Base-by-base conservation (phyloP, 2,329 filamentous ascomycete genomes). In the Monosporascus sp. region DNA sequence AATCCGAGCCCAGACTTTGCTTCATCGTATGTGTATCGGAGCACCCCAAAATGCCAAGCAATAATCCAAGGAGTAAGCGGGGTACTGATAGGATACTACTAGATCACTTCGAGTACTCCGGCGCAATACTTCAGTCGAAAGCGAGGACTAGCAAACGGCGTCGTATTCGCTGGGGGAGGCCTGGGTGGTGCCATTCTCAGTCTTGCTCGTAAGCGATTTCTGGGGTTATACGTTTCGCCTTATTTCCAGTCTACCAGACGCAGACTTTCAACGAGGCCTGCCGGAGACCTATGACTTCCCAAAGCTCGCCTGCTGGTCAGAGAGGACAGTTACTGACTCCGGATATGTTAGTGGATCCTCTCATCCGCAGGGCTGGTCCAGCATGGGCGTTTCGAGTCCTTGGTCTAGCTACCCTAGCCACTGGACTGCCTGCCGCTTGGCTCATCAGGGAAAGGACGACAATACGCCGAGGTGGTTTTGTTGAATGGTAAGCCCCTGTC, bases 391-490 rank as follows among this genome's bases (percentile, higher is more conserved):
- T 79, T 55, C 73, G 79, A 8, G 71, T 80, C 24, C 66, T 83
- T 0, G 80, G 79, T 0, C 60, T 83, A n/a, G 56, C 75, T 7
- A 80, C 75, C 1, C 63, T 82, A 6, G 74, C 64, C 0, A 84
- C 80, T 0, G 80, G 80, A 0, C 60, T 84, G 0, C 82, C 82
- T 2, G 78, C 79, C 1, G 80, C 80, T 0, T 81, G 70, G 54
- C 59, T 83, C 3, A 74, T 84, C 44, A 73, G 73, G 51, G 78
- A 82, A 55, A 70, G 78, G 14, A 66, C 65, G 0, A 67, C 74
- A 0, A 66, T 73, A 11, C 69, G 66, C 1, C 63, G 61, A 1
- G 62, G 66, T 0, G 68, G 65, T 1, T 73, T 80, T 43, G 62
- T 83, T 9, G 80, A 83, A 54, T 80, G 78, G 75, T 77, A 61